phyloP scores from a whole-genome alignment of 371 early-diverging fungal species.

The Fennellomyces sp. region DNA sequence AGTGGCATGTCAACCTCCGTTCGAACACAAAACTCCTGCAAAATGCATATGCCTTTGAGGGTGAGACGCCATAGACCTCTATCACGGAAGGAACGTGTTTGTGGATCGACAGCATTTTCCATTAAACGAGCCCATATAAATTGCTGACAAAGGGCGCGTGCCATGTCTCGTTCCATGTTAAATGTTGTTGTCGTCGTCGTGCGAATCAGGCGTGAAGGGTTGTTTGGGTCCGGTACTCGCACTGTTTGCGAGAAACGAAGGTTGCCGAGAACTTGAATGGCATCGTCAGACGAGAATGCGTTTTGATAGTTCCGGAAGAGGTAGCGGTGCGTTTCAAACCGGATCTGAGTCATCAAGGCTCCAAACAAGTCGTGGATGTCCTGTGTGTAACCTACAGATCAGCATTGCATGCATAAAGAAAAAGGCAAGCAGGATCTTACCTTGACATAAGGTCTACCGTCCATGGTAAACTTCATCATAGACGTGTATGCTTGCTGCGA shows the following conservation, averaged over 20 bases:
- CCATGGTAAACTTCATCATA: conserved; percentile 54
- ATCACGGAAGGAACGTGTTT: conserved; percentile 53
- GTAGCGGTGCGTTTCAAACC: conserved; percentile 55
- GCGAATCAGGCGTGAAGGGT: conserved; percentile 42
- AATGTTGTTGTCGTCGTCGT: conserved; percentile 67
- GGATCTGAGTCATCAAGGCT: conserved; percentile 60
- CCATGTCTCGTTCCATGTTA: conserved; percentile 65
- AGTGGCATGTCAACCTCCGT: conserved; percentile 29
- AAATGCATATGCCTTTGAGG: conserved; percentile 57
- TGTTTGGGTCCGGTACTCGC: conserved; percentile 60
- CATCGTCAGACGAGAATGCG: conserved; percentile 64
- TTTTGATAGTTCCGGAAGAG: conserved; percentile 58
- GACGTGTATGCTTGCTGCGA: conserved; percentile 53
- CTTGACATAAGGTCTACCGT: conserved; percentile 51
- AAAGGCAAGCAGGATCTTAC: conserved; percentile 11
- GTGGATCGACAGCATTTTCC: conserved; percentile 55
- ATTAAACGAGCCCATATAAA: conserved; percentile 60
- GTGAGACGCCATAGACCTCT: conserved; percentile 60
- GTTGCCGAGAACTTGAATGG: conserved; percentile 50
- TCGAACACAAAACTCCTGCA: conserved; percentile 51
- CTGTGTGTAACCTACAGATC: neutral
- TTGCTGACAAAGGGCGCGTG: conserved; percentile 63
- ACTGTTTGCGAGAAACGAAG: conserved; percentile 58
- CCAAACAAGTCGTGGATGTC: conserved; percentile 61
- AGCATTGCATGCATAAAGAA: neutral